Evolutionary conservation across 2,329 filamentous ascomycete species (phyloP), one percentile per base, ranked within the genome.

Genomic region (Calonectria hawksworthii): DNA sequence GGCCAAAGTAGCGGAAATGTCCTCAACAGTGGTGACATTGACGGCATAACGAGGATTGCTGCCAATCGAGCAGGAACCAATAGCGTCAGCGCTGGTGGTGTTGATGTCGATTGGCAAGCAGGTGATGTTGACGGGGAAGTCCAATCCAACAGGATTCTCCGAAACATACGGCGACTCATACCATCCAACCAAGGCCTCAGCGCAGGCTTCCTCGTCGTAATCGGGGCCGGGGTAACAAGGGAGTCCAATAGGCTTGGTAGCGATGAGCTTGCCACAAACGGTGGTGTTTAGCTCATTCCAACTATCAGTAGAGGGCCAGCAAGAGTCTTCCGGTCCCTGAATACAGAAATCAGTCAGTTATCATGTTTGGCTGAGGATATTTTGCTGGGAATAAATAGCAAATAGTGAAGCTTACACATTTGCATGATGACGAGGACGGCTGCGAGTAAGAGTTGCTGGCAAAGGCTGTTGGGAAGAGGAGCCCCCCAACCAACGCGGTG

Each of bases 11-110:
- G 52, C 52, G 2, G 32, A 18, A 4, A 69, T 28, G 34, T 69
- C 36, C 8, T 44, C n/a, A 11, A 44, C 28, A 18, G 21, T 61
- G 5, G 52, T 47, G 8, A 69, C 52, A 14, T 69, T 50, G 30
- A 69, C 32, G 23, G 26, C 36, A 21, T 69, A 69, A 7, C 36
- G 56, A 16, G 67, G 52, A 4, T 61, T 47, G 36, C n/a, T 38
- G 5, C 67, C 67, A 2, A 69, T 32, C 4, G 52, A 34, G 52
- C 52, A 69, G 4, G 36, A 34, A 14, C 61, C 86, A 6, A 63
- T 21, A 3, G 56, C 23, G 23, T 63, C 56, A 5, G 56, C 5
- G 2, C 56, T 63, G 3, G 56, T 63, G 23, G 56, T 63, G 21
- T 63, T 63, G 14, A 63, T 41, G 10, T 63, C 34, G 23, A 63